Percentiles rank a stretch among this genome's conserved stretches.
Evolutionary conservation across 2,329 filamentous ascomycete species (phyloP).

Genomic region (Beauveria sp.): DNA sequence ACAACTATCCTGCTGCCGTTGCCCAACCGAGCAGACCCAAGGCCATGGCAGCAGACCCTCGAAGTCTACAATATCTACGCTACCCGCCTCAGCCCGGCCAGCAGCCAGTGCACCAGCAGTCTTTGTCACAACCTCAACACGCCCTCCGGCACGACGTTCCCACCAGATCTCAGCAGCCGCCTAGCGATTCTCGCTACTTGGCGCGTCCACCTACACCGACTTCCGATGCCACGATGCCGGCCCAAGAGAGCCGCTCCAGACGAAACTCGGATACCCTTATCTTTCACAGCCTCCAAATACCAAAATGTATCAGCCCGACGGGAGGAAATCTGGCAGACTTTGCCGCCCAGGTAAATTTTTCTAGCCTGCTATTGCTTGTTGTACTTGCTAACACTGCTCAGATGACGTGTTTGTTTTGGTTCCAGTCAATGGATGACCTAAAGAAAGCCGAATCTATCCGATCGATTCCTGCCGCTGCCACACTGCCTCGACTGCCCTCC

Average conservation of each 20-base stretch:
- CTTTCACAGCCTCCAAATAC: conserved; percentile 60
- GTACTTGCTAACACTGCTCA: conserved; percentile 27
- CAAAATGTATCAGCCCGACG: conserved; percentile 64
- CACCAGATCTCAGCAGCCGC: conserved; percentile 10
- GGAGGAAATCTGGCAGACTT: conserved; percentile 76
- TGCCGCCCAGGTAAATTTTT: conserved; percentile 61
- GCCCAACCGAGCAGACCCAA: conserved; percentile 27
- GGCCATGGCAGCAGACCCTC: conserved; percentile 26
- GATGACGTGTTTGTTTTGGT: conserved; percentile 98
- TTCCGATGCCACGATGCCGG: conserved; percentile 20
- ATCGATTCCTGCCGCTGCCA: conserved; percentile 30
- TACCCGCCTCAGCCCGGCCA: conserved; percentile 21
- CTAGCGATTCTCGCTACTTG: conserved; percentile 20
- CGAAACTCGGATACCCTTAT: conserved; percentile 40
- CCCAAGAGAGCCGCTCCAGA: conserved; percentile 19
- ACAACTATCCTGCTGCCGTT: conserved; percentile 30
- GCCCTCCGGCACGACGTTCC: conserved; percentile 3
- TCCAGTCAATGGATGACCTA: conserved; percentile 77
- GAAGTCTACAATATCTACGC: conserved; percentile 24
- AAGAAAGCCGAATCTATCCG: conserved; percentile 61
- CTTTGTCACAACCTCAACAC: conserved; percentile 14
- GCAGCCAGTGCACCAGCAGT: conserved; percentile 11
- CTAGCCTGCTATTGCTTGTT: neutral
- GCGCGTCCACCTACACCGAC: conserved; percentile 32
- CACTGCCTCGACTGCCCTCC: conserved; percentile 49